phyloP scores from a whole-genome alignment of 1,139 yeast species.

The Diutina scorzettiae region DNA sequence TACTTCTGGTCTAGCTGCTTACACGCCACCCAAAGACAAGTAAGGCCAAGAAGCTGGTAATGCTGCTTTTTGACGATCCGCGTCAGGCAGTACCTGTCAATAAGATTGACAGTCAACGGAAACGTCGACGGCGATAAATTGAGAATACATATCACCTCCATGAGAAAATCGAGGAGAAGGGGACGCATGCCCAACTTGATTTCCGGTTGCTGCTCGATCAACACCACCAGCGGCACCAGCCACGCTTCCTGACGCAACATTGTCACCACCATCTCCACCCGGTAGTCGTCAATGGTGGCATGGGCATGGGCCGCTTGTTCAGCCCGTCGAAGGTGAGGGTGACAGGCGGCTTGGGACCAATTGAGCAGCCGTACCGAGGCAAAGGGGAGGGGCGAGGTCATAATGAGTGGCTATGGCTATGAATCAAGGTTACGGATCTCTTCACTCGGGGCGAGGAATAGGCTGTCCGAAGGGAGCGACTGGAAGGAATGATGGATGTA shows the following conservation, averaged over 20 bases:
- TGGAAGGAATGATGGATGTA: too few relatives aligned
- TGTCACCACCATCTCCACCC: slow-evolving; percentile 29
- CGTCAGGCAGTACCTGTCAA: slow-evolving; percentile 41
- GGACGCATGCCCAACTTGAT: slow-evolving; percentile 40
- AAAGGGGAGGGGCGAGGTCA: slow-evolving; percentile 1
- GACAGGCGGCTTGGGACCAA: neutral
- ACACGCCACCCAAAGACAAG: slow-evolving; percentile 65
- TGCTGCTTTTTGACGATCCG: slow-evolving; percentile 41
- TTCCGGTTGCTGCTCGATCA: slow-evolving; percentile 41
- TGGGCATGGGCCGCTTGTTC: slow-evolving; percentile 26
- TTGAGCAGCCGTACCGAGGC: neutral
- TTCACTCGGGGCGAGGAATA: too few relatives aligned
- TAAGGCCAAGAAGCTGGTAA: slow-evolving; percentile 57
- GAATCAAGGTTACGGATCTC: too few relatives aligned
- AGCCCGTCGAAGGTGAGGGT: slow-evolving; percentile 6
- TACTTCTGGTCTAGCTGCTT: slow-evolving; percentile 61
- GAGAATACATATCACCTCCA: slow-evolving; percentile 41
- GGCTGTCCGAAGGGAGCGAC: too few relatives aligned
- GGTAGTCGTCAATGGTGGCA: slow-evolving; percentile 26
- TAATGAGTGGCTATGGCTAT: too few relatives aligned
- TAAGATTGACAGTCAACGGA: slow-evolving; percentile 40
- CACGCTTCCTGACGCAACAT: slow-evolving; percentile 22
- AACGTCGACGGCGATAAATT: slow-evolving; percentile 39
- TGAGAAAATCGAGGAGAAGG: slow-evolving; percentile 36
- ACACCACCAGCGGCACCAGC: slow-evolving; percentile 25